Conservation (phyloP, 257 asterid genomes). For the Solanum infundibuliforme region DNA sequence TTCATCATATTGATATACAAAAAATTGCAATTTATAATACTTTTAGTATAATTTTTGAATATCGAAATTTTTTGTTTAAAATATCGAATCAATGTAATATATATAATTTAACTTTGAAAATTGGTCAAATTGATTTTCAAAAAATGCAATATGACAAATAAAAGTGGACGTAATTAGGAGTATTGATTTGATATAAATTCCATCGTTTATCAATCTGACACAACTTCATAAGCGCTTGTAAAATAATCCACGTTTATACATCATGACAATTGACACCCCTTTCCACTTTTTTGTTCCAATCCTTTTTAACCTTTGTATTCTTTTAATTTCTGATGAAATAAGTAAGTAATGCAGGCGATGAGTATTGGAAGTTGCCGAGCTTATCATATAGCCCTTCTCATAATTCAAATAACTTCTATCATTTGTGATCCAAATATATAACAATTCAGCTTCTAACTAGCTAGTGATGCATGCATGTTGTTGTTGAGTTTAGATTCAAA, state of each 20-base stretch:
- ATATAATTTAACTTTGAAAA: no score
- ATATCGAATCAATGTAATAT: no score
- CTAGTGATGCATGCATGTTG: no score
- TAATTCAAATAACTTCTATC: background rate
- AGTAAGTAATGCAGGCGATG: background rate
- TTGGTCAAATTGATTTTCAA: fast-evolving
- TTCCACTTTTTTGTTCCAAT: background rate
- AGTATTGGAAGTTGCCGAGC: background rate
- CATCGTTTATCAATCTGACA: background rate
- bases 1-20: no score
- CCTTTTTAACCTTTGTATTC: background rate
- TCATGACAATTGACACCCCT: no score
- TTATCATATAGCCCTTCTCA: background rate
- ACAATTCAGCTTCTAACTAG: no score
- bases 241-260: background rate
- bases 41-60: no score
- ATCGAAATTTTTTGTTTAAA: no score
- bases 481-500: no score
- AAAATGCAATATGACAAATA: no score
- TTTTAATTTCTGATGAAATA: background rate
- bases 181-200: background rate
- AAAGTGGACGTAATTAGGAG: no score
- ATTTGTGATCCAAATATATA: background rate
- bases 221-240: background rate
- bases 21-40: no score